A percentile compares a stretch with the other conserved stretches of the same genome.
These are phyloP conservation scores for Pythium rishiriense DNA, from an alignment of 352 stramenopile genomes.

Conservation along the genomic window DNA sequence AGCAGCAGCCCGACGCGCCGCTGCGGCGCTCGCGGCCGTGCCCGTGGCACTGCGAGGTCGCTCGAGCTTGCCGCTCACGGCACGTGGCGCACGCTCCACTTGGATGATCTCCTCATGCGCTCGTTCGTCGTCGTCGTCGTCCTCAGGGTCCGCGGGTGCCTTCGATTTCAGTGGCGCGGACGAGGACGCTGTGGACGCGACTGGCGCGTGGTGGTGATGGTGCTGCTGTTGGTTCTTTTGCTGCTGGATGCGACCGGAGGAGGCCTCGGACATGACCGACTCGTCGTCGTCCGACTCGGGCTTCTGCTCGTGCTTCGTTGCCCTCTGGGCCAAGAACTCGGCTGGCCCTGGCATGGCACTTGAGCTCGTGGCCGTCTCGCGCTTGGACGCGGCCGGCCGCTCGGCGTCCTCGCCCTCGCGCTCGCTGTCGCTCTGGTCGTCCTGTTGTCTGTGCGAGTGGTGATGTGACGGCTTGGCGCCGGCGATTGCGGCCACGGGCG, in stretches of 20 bases:
- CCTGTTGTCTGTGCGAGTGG: conserved; percentile 16
- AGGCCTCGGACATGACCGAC: conserved; percentile 29
- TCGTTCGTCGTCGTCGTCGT: conserved; percentile 40
- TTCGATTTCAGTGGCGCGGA: conserved; percentile 6
- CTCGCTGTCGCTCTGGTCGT: conserved; percentile 28
- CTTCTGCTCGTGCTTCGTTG: conserved; percentile 27
- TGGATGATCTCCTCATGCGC: conserved; percentile 42
- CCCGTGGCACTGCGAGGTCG: conserved; percentile 51
- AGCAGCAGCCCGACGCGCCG: conserved; percentile 14
- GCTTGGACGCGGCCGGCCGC: neutral
- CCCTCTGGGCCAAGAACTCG: conserved; percentile 12
- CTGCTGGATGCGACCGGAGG: conserved; percentile 20
- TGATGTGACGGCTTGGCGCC: conserved; percentile 7
- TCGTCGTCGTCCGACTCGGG: conserved; percentile 53
- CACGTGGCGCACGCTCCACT: conserved; percentile 38
- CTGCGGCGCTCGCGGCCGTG: conserved; percentile 24
- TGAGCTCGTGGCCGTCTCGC: neutral
- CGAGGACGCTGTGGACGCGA: neutral
- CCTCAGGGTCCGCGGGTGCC: conserved; percentile 22
- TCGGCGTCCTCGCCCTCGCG: neutral
- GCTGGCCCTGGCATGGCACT: neutral
- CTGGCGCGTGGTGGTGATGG: neutral
- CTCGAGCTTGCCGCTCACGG: conserved; percentile 32
- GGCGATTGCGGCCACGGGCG: conserved; percentile 3
- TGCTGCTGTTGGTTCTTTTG: conserved; percentile 1